Evolutionary conservation across 345 rosid genomes (phyloP), one percentile per base, ranked within the genome.

Genomic region (Dipteronia sinensis): DNA sequence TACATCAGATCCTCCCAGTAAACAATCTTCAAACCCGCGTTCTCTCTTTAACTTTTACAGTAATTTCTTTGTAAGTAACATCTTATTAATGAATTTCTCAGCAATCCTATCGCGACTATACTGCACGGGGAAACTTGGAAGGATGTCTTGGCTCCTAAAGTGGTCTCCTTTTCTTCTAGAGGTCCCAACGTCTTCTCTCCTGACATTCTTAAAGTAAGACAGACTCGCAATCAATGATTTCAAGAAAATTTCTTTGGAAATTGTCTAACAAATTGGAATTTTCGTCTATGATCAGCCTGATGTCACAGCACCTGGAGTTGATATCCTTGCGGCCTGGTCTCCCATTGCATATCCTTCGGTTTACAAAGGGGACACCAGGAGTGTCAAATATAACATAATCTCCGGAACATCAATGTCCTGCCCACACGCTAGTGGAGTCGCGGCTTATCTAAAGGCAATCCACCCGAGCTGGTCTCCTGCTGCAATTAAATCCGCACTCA

Each of bases 361-460:
- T 42, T 12, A 34, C 0, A 3, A 13, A 15, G 29, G 20, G 7
- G 83, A 81, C 56, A 61, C 68, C 64, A 81, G 80, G 40, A 59
- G 64, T 6, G 81, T 69, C 23, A 44, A 66, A 16, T 81, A 59
- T 66, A 68, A 73, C 22, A 23, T 77, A 31, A 59, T 53, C 67
- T 81, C 84, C 9, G 72, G 84, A 42, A 81, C 81, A 27, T 77
- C 81, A 15, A 81, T 81, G 84, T 62, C 84, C 2, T 81, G 84
- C 67, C 84, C 81, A 44, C 81, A 81, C n/a, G 78, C 49, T 15
- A 77, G 74, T 15, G 84, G 77, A 6, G 16, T 49, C 23, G 78
- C 84, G 4, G 78, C 84, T 17, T 68, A 61, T 11, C 13, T 81
- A 23, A 81, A 73, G 27, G 78, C 84, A 38, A 49, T 46, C 2